Percentiles rank a stretch among this genome's conserved stretches.
Evolutionary conservation across 768 basidiomycete species (phyloP).

Genomic region (Rubroboletus pulcherrimus): DNA sequence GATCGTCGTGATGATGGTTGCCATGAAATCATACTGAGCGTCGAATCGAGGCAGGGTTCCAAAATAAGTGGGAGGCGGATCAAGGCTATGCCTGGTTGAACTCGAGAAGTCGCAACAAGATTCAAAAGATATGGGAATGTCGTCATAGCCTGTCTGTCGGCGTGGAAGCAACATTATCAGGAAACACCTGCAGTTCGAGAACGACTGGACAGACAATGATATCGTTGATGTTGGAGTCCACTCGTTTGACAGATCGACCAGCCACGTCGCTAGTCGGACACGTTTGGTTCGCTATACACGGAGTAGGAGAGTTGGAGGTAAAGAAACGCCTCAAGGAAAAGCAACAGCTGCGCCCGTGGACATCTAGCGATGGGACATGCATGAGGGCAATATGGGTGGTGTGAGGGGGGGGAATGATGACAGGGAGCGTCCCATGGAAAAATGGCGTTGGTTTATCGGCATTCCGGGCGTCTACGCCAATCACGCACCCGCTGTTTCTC

Average conservation of each 20-base stretch:
- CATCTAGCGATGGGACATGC: conserved; percentile 23
- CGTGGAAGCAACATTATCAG: background rate
- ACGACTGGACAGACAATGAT: conserved; percentile 6
- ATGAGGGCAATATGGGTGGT: conserved; percentile 11
- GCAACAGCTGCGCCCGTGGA: conserved; percentile 20
- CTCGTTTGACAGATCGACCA: conserved; percentile 7
- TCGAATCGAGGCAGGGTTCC: conserved; percentile 13
- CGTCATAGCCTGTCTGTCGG: conserved; percentile 11
- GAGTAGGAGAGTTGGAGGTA: background rate
- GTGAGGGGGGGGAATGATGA: conserved; percentile 3
- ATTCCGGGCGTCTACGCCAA: conserved; percentile 19
- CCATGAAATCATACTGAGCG: conserved; percentile 37
- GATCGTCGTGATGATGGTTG: conserved; percentile 52
- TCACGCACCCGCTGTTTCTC: conserved; percentile 10
- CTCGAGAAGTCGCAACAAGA: conserved; percentile 43
- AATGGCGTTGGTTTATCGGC: conserved; percentile 33
- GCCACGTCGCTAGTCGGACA: background rate
- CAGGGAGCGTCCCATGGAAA: conserved; percentile 15
- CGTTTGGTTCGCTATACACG: background rate
- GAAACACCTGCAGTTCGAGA: background rate
- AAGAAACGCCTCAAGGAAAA: conserved; percentile 22
- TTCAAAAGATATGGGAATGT: conserved; percentile 33
- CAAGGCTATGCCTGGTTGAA: conserved; percentile 19
- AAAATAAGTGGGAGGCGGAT: conserved; percentile 43
- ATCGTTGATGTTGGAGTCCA: background rate